phyloP scores from a whole-genome alignment of 495 filamentous ascomycete genomes.

The Tuber brumale region DNA sequence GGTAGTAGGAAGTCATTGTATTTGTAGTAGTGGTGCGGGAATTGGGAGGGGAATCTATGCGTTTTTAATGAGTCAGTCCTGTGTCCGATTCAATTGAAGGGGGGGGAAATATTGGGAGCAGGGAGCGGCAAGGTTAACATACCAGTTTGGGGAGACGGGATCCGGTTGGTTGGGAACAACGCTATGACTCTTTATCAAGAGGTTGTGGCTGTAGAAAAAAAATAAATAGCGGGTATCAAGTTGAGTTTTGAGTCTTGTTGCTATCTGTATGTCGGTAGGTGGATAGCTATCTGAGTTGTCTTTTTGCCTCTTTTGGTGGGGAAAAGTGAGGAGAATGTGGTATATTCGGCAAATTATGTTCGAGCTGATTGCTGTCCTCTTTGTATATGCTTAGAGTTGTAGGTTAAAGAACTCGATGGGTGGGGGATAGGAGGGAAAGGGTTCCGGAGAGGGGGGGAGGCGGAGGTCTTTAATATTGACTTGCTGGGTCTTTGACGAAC shows the following conservation, averaged over 20 bases:
- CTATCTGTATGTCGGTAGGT: conserved; percentile 1
- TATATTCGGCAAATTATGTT: background rate
- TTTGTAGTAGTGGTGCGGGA: conserved; percentile 28
- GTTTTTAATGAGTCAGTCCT: conserved; percentile 33
- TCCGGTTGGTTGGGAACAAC: conserved; percentile 29
- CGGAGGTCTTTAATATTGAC: conserved; percentile 28
- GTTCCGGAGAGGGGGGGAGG: conserved; percentile 17
- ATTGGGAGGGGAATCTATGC: conserved; percentile 13
- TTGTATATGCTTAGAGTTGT: background rate
- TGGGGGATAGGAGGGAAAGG: conserved; percentile 15
- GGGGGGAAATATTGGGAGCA: conserved; percentile 14
- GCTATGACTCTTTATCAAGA: conserved; percentile 27
- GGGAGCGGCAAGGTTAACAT: conserved; percentile 33
- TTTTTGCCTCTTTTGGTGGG: background rate
- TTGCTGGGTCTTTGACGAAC: background rate
- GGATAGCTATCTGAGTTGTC: background rate
- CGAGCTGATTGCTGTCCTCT: conserved; percentile 1
- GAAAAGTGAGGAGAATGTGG: background rate
- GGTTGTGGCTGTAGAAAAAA: background rate
- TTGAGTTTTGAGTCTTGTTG: background rate
- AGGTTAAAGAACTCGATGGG: background rate
- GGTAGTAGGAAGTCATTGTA: conserved; percentile 27
- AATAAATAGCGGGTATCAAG: background rate
- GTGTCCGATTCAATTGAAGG: conserved; percentile 30
- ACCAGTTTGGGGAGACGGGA: conserved; percentile 25